Base-by-base conservation (phyloP, 2,329 filamentous ascomycete species). In the Epichloe uncinata region DNA sequence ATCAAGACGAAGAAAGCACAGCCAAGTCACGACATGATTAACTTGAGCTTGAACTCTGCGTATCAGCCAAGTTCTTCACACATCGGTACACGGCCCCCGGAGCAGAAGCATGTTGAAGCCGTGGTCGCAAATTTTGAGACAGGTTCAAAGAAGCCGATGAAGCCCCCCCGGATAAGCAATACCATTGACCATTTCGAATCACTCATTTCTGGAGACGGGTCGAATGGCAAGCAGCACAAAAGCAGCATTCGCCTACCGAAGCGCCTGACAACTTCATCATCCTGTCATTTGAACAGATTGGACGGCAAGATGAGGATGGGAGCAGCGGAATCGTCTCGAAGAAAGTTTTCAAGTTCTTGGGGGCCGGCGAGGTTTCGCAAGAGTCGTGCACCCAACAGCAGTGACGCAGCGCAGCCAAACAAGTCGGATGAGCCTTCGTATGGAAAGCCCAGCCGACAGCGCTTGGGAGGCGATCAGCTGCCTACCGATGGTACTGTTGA, bases 171-270 rank as follows among this genome's bases (percentile, higher is more conserved):
- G 30, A 52, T 52, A 18, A 49, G 38, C 20, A 47, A 49, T 42
- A 49, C 33, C 18, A 52, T 52, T 30, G 50, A 45, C n/a, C 50
- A 43, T 41, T 52, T 52, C 20, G 50, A 52, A 47, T 45, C 50
- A 16, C 44, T 52, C 37, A 49, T 46, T 13, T 38, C 47, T 26
- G 41, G 41, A 34, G 50, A 49, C 30, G 18, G 34, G 20, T 22
- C 33, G n/a, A 37, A 20, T 22, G 12, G 5, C n/a, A 45, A 42
- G 18, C 18, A 18, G 18, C 18, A 18, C 41, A 51, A 45, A 34
- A 15, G 20, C 20, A 49, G 42, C 38, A 35, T 49, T 48, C 15
- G 20, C 16, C 26, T 30, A 15, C 15, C 26, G n/a, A 51, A 51
- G 30, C 16, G 16, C 33, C 42, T 45, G 3, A 46, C 50, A 7